Evolutionary conservation across 306 rosid genomes (phyloP).

Genomic region (Inga leiocalycina): DNA sequence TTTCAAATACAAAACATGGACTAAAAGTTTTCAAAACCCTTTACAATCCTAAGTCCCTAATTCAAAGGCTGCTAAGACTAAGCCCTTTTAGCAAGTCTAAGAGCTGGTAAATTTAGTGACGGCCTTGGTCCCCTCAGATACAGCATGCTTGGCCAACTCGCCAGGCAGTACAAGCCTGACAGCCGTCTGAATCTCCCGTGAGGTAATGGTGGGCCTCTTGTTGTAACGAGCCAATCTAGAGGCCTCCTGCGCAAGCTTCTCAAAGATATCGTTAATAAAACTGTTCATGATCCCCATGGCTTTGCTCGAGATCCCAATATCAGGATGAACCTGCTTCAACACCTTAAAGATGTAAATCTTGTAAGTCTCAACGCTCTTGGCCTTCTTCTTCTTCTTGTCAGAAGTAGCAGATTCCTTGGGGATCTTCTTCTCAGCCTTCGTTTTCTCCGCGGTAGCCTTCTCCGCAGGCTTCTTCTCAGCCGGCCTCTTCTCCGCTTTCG

Average conservation of each 20-base stretch:
- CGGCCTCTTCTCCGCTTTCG: slow-evolving; percentile 34
- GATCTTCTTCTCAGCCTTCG: slow-evolving; percentile 35
- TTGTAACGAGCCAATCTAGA: slow-evolving; percentile 33
- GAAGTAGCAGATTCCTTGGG: slow-evolving; percentile 10
- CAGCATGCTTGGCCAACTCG: slow-evolving; percentile 38
- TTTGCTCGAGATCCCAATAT: background rate
- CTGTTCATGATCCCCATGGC: background rate
- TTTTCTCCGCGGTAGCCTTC: slow-evolving; percentile 14
- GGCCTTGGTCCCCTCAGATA: slow-evolving; percentile 17
- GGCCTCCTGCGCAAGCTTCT: background rate
- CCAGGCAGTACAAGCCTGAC: slow-evolving; percentile 36
- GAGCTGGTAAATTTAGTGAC: slow-evolving; percentile 30
- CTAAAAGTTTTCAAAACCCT: background rate
- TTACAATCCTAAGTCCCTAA: background rate
- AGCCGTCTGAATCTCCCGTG: slow-evolving; percentile 39
- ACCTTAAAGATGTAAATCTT: slow-evolving; percentile 43
- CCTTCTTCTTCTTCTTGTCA: slow-evolving; percentile 12
- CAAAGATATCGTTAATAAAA: background rate
- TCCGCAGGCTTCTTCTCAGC: slow-evolving; percentile 37
- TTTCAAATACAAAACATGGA: background rate
- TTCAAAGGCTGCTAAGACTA: background rate
- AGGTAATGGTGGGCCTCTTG: slow-evolving; percentile 37
- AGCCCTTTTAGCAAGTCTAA: background rate
- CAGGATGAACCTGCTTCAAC: background rate
- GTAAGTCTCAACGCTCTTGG: background rate